A percentile compares a stretch with the other conserved stretches of the same genome.
phyloP scores from a whole-genome alignment of 345 rosid genomes.

The Sisymbrium irio region DNA sequence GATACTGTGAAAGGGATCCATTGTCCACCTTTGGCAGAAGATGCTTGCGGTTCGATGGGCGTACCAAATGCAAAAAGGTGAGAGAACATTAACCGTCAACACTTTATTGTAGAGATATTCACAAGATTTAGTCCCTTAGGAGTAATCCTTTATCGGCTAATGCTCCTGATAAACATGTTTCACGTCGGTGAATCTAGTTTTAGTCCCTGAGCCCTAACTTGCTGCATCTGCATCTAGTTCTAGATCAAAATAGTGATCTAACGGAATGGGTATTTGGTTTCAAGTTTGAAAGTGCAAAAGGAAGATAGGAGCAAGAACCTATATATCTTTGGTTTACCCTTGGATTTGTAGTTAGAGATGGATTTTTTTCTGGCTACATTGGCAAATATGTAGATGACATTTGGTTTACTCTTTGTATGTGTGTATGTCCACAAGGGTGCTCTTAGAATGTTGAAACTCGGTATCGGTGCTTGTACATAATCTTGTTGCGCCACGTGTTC shows the following conservation, averaged over 20 bases:
- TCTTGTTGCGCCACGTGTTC: background rate
- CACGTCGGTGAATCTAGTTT: constrained; percentile 5
- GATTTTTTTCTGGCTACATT: background rate
- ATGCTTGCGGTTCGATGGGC: constrained; percentile 26
- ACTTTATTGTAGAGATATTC: background rate
- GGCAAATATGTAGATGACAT: background rate
- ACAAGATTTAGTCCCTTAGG: background rate
- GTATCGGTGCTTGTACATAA: background rate
- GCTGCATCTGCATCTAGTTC: background rate
- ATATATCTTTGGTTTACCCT: constrained; percentile 1
- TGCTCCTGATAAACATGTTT: background rate
- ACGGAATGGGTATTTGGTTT: background rate
- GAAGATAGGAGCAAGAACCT: background rate
- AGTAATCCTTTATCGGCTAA: background rate
- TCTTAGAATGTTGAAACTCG: background rate
- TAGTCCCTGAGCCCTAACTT: background rate
- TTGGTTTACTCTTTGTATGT: background rate
- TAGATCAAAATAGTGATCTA: background rate
- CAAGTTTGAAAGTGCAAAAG: background rate
- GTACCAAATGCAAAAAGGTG: constrained; percentile 56
- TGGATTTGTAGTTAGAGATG: constrained; percentile 3
- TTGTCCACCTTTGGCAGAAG: constrained; percentile 30
- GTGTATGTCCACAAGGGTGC: constrained; percentile 2
- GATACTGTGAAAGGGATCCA: constrained; percentile 43
- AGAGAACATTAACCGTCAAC: constrained; percentile 9